Conservation (phyloP, 495 filamentous ascomycete genomes). For the Lentithecium fluviatile region DNA sequence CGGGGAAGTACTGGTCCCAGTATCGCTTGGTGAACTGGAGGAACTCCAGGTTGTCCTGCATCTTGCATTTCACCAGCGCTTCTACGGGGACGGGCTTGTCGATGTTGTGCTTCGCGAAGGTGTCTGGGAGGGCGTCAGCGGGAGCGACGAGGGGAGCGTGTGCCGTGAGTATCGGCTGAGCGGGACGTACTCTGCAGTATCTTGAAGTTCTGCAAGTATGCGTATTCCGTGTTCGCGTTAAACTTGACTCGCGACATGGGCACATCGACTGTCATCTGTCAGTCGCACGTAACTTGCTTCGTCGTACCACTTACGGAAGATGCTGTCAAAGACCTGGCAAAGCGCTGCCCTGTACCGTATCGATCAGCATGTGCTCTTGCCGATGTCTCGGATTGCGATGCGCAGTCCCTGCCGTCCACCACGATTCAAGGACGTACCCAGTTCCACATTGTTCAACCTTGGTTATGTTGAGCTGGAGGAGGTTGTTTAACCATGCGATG, state of each 20-base stretch:
- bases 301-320: conserved; percentile 65
- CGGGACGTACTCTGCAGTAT: conserved; percentile 78
- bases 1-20: conserved; percentile 98
- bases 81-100: conserved; percentile 87
- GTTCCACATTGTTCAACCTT: conserved; percentile 99
- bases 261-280: conserved; percentile 64
- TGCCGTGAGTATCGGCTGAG: not conserved
- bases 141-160: not conserved
- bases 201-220: conserved; percentile 97
- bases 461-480: conserved; percentile 94
- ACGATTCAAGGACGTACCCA: conserved; percentile 60
- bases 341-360: conserved; percentile 71
- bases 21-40: conserved; percentile 93
- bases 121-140: conserved; percentile 52
- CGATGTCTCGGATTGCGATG: too few relatives aligned
- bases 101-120: conserved; percentile 79
- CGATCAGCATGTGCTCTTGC: not conserved
- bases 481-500: conserved; percentile 93
- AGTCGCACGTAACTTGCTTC: not conserved
- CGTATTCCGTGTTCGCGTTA: conserved; percentile 95
- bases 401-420: too few relatives aligned
- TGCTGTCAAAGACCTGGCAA: conserved; percentile 96
- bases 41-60: conserved; percentile 99
- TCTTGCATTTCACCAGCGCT: conserved; percentile 91
- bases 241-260: conserved; percentile 97